Evolutionary conservation across 331 rosid genomes (phyloP), one percentile per base, ranked within the genome.

Genomic region (Spiraea crenata): DNA sequence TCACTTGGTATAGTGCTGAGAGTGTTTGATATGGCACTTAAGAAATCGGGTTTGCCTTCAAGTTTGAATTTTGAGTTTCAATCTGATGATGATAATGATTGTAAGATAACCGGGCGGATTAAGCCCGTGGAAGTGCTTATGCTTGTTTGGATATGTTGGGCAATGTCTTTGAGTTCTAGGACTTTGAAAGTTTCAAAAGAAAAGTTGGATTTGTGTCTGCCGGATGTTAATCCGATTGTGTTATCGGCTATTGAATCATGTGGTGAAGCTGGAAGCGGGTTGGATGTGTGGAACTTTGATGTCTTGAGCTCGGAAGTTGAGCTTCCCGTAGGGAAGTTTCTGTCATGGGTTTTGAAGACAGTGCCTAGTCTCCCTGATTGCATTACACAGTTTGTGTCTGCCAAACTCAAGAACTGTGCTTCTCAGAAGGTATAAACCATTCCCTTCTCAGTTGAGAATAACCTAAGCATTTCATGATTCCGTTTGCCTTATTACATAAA

Each of bases 111-210:
- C 2, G 97, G 99, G 8, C 77, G 70, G 60, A 78, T 93, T 79
- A 69, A 67, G 75, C 86, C 99, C 0, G 44, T 31, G 5, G 81
- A 93, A 25, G 91, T 90, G 66, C 69, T 77, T 39, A 45, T 85
- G 79, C 89, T 93, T 74, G 84, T 93, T 65, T 81, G 83, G 60
- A 65, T 83, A 75, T 93, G 95, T 82, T 93, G 97, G 99, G 79
- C 61, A 79, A 79, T 91, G 91, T 76, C 74, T 6, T 90, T 89
- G 90, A 79, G 77, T 79, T 65, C 72, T 77, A 77, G 87, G 59
- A 78, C 64, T 67, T 76, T 9, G 74, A 82, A 79, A 63, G 35
- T 57, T 57, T 51, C 77, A 0, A 67, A 67, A 12, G 71, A 72
- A 71, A 81, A 79, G 48, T 67, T 63, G 37, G 67, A 56, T 72